A percentile compares a stretch with the other conserved stretches of the same genome.
Evolutionary conservation across 2,329 filamentous ascomycete species (phyloP).

Genomic region (Penicillium sclerotigenum): DNA sequence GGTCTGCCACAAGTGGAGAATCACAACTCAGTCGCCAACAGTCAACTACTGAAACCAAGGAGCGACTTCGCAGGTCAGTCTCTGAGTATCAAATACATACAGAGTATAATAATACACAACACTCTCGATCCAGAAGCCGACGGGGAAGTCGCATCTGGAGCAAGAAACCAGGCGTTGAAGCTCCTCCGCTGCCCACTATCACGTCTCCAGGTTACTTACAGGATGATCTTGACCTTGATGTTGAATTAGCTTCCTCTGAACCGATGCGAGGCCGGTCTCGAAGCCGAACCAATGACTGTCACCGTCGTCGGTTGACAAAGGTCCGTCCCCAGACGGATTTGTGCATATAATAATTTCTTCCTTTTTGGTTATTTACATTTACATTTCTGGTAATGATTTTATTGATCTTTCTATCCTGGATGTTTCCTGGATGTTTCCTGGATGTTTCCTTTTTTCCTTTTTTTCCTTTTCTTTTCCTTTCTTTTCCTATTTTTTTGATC

Average conservation of each 20-base stretch:
- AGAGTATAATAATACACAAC: not conserved
- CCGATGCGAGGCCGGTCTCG: constrained; percentile 23
- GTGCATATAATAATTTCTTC: constrained; percentile 15
- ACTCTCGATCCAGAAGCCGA: constrained; percentile 18
- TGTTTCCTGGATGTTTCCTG: no score
- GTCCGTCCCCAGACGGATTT: constrained; percentile 11
- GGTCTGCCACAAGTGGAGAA: constrained; percentile 8
- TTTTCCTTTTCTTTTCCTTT: not conserved
- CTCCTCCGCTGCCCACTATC: constrained; percentile 22
- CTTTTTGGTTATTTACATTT: constrained; percentile 12
- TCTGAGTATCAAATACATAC: constrained; percentile 11
- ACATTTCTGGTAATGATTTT: not conserved
- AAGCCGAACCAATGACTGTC: constrained; percentile 25
- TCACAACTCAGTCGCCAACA: constrained; percentile 4
- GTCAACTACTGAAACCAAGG: not conserved
- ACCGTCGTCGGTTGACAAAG: constrained; percentile 19
- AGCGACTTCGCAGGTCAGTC: constrained; percentile 9
- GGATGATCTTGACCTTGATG: not conserved
- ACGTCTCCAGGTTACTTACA: constrained; percentile 16
- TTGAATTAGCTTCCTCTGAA: constrained; percentile 8
- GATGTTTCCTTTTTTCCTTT: no score
- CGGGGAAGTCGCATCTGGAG: constrained; percentile 14
- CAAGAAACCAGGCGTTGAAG: constrained; percentile 17
- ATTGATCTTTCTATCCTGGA: not conserved
- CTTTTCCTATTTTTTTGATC: not conserved